Conservation (phyloP, 2,329 filamentous ascomycete genomes). For the Graphium sp. region DNA sequence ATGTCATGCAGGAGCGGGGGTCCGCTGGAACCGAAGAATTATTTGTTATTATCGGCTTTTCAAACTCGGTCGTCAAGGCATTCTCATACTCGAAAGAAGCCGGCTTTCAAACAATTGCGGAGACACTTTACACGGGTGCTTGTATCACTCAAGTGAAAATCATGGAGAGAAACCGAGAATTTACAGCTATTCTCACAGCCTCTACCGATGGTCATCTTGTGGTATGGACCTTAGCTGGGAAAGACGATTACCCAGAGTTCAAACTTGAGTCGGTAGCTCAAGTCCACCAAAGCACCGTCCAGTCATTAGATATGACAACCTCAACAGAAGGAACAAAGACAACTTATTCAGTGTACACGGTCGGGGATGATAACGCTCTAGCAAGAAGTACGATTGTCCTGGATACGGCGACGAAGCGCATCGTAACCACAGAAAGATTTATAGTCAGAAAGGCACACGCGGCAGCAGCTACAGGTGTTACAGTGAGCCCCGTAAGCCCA, state of each 20-base stretch:
- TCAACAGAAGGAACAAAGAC: too few species aligned
- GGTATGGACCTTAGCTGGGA: conserved; percentile 27
- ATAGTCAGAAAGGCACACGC: conserved; percentile 45
- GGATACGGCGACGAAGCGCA: conserved; percentile 2
- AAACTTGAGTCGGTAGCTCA: conserved; percentile 16
- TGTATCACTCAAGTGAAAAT: conserved; percentile 52
- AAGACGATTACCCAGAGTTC: conserved; percentile 8
- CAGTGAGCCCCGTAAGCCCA: neutral
- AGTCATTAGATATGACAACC: conserved; percentile 53
- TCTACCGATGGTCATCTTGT: conserved; percentile 69
- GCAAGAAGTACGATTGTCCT: conserved; percentile 27
- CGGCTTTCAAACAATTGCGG: conserved; percentile 31
- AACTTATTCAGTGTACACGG: conserved; percentile 47
- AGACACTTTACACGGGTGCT: conserved; percentile 48
- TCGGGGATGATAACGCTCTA: conserved; percentile 78
- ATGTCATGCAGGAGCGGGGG: conserved; percentile 22
- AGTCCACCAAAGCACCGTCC: conserved; percentile 72
- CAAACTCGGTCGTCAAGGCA: conserved; percentile 61
- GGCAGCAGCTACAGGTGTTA: conserved; percentile 49
- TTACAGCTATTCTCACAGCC: conserved; percentile 38
- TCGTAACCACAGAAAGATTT: conserved; percentile 3
- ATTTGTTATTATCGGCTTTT: conserved; percentile 57
- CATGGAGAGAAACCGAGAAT: conserved; percentile 3
- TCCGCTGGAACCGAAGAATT: conserved; percentile 18
- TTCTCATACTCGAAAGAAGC: conserved; percentile 27